phyloP scores from a whole-genome alignment of 2,329 filamentous ascomycete species.

The Mollisiaceae sp. region DNA sequence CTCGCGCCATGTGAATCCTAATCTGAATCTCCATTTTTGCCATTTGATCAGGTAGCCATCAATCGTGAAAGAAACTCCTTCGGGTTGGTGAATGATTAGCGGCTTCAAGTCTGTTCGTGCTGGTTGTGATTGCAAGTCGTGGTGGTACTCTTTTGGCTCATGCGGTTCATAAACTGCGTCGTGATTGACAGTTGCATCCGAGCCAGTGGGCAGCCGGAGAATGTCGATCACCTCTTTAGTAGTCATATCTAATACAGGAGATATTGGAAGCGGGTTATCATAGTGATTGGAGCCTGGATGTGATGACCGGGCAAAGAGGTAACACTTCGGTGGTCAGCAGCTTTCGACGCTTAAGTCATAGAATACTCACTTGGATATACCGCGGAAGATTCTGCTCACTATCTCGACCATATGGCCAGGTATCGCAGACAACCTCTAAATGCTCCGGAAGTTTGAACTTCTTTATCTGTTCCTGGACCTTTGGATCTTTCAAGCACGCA shows the following conservation, averaged over 20 bases:
- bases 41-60: conserved; percentile 50
- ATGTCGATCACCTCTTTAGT: conserved; percentile 33
- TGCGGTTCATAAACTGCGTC: conserved; percentile 29
- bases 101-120: conserved; percentile 58
- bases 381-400: conserved; percentile 32
- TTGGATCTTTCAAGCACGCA: conserved; percentile 31
- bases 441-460: conserved; percentile 31
- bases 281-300: conserved; percentile 39
- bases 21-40: conserved; percentile 67
- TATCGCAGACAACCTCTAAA: conserved; percentile 35
- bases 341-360: not conserved
- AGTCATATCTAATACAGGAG: conserved; percentile 35
- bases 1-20: conserved; percentile 65
- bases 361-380: conserved; percentile 32
- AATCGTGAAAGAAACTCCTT: conserved; percentile 63
- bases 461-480: conserved; percentile 30
- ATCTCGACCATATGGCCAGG: conserved; percentile 39
- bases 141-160: conserved; percentile 33
- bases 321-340: conserved; percentile 29
- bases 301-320: conserved; percentile 31
- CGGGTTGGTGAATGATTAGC: conserved; percentile 65
- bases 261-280: conserved; percentile 35
- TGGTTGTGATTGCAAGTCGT: conserved; percentile 33
- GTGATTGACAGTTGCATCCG: conserved; percentile 24
- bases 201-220: conserved; percentile 33